Evolutionary conservation across 306 rosid genomes (phyloP).

Genomic region (Amphicarpaea edgeworthii): DNA sequence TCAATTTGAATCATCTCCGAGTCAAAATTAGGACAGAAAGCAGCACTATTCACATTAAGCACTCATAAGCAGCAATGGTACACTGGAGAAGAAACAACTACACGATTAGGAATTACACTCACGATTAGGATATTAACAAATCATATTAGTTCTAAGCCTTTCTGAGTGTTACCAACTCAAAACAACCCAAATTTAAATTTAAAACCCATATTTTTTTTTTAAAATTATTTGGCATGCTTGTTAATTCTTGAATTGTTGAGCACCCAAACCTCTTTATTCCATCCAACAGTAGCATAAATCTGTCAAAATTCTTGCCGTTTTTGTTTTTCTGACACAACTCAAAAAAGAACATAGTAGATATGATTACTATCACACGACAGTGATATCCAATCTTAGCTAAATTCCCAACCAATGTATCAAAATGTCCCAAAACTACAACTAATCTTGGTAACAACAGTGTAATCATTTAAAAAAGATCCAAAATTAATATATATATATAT

Average conservation of each 20-base stretch:
- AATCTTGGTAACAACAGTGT: constrained; percentile 10
- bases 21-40: constrained; percentile 3
- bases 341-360: not conserved
- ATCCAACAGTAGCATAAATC: not conserved
- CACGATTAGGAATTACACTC: too few species aligned
- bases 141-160: constrained; percentile 5
- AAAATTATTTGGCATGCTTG: constrained; percentile 7
- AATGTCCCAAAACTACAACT: constrained; percentile 12
- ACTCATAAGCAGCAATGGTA: too few species aligned
- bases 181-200: constrained; percentile 11
- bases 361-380: too few species aligned
- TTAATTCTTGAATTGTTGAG: constrained; percentile 10
- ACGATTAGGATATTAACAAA: not conserved
- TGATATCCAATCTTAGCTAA: not conserved
- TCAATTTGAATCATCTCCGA: constrained; percentile 26
- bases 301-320: not conserved
- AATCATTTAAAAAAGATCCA: constrained; percentile 1
- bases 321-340: not conserved
- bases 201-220: not conserved
- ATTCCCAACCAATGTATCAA: constrained; percentile 14
- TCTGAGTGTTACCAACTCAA: not conserved
- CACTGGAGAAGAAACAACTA: too few species aligned
- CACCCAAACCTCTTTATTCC: not conserved
- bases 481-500: not conserved
- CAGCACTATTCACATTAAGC: not conserved